Percentiles rank a stretch among this genome's conserved stretches.
Evolutionary conservation across 768 basidiomycete species (phyloP).

Genomic region (Pleurotus djamor): DNA sequence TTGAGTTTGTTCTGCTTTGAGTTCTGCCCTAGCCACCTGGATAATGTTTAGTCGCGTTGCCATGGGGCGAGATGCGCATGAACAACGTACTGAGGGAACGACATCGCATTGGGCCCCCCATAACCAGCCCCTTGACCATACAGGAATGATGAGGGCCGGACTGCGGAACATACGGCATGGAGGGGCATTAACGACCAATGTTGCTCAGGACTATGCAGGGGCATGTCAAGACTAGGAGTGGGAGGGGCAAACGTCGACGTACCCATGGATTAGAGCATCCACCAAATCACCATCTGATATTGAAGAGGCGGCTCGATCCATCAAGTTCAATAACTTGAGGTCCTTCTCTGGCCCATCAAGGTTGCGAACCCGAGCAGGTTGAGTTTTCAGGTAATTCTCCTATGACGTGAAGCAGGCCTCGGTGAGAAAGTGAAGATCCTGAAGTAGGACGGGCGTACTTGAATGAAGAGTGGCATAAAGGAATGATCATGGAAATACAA

Average conservation of each 20-base stretch:
- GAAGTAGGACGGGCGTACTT: constrained; percentile 54
- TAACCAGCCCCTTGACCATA: constrained; percentile 74
- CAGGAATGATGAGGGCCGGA: constrained; percentile 80
- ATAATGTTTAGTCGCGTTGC: not conserved
- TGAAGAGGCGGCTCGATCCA: constrained; percentile 87
- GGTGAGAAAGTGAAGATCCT: too few relatives aligned
- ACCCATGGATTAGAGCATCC: constrained; percentile 94
- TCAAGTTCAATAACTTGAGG: constrained; percentile 74
- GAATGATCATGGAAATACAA: constrained; percentile 96
- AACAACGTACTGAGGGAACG: constrained; percentile 78
- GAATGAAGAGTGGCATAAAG: constrained; percentile 93
- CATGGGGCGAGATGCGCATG: constrained; percentile 1
- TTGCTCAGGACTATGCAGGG: constrained; percentile 70
- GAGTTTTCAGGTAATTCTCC: constrained; percentile 94
- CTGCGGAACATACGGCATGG: constrained; percentile 88
- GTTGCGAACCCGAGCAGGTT: constrained; percentile 60
- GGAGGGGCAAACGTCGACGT: constrained; percentile 12
- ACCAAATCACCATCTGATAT: constrained; percentile 96
- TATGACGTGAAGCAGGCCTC: constrained; percentile 23
- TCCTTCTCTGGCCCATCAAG: constrained; percentile 59
- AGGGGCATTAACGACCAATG: constrained; percentile 96
- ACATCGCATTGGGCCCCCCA: constrained; percentile 62
- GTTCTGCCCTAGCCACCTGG: constrained; percentile 96
- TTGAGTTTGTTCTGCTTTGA: constrained; percentile 85
- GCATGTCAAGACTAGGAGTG: not conserved